Conservation (phyloP, 805 yeast genomes). For the Lipomyces anomalus region DNA sequence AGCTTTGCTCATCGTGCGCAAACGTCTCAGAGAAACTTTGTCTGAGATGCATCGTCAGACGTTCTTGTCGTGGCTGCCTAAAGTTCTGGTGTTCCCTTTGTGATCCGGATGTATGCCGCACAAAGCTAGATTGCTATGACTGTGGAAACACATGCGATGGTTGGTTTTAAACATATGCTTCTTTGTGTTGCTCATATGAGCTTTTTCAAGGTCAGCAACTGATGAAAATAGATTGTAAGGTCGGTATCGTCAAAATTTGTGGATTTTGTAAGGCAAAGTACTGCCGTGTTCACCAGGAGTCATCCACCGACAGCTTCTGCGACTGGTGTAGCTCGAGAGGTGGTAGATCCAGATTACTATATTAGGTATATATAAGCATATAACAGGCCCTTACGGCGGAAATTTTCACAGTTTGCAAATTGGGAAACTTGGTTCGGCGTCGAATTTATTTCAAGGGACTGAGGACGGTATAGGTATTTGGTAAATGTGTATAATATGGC, state of each 20-base stretch:
- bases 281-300: constrained; percentile 21
- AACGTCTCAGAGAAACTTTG: constrained; percentile 9
- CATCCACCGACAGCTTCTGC: constrained; percentile 20
- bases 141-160: constrained; percentile 22
- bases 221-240: constrained; percentile 16
- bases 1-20: constrained; percentile 10
- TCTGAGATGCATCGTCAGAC: constrained; percentile 12
- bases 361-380: no score
- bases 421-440: no score
- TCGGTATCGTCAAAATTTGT: constrained; percentile 13
- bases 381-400: no score
- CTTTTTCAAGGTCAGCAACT: no score
- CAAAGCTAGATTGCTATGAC: constrained; percentile 21
- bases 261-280: constrained; percentile 22
- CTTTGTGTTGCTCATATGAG: no score
- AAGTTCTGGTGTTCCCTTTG: constrained; percentile 20
- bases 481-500: no score
- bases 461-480: no score
- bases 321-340: constrained; percentile 25
- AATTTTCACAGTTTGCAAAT: no score
- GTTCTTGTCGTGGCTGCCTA: constrained; percentile 17
- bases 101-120: constrained; percentile 11
- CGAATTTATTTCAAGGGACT: no score
- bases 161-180: background rate
- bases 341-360: constrained; percentile 14